These are phyloP conservation scores for Ramularia endophylla DNA, from an alignment of 2,329 filamentous ascomycete genomes.

Conservation along the genomic window DNA sequence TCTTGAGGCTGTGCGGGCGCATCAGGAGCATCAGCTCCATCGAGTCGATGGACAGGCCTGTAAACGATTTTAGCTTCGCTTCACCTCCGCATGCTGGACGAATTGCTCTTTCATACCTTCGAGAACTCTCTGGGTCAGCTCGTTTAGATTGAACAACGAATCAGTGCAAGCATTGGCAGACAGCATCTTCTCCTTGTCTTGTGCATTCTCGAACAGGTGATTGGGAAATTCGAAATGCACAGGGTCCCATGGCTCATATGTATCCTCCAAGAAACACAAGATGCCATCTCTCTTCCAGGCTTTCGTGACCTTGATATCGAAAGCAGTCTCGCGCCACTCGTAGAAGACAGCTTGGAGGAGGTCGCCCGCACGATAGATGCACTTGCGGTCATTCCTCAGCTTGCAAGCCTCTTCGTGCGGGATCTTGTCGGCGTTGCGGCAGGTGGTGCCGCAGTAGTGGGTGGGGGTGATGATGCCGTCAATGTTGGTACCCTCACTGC, in stretches of 20 bases:
- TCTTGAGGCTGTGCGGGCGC: background rate
- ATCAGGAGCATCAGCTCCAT: background rate
- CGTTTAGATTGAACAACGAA: conserved; percentile 2
- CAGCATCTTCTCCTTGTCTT: conserved; percentile 9
- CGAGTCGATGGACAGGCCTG: background rate
- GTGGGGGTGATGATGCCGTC: background rate
- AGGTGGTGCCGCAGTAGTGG: conserved; percentile 8
- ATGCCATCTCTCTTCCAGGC: conserved; percentile 5
- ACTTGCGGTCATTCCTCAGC: conserved; percentile 6
- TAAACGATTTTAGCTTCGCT: background rate
- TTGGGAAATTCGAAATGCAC: conserved; percentile 7
- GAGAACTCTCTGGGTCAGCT: conserved; percentile 9
- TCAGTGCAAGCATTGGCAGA: conserved; percentile 7
- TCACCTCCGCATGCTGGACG: background rate
- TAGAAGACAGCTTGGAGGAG: conserved; percentile 16
- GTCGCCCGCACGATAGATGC: conserved; percentile 17
- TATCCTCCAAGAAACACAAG: background rate
- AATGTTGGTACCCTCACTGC: conserved; percentile 3
- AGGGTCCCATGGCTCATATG: background rate
- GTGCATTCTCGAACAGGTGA: background rate
- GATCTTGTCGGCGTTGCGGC: background rate
- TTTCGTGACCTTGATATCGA: conserved; percentile 5
- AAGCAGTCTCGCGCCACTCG: conserved; percentile 5
- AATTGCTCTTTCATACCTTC: no score
- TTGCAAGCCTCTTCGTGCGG: conserved; percentile 2